Percentiles rank a stretch among this genome's conserved stretches.
phyloP scores from a whole-genome alignment of 2,329 filamentous ascomycete species.

The Xylaria sp. region DNA sequence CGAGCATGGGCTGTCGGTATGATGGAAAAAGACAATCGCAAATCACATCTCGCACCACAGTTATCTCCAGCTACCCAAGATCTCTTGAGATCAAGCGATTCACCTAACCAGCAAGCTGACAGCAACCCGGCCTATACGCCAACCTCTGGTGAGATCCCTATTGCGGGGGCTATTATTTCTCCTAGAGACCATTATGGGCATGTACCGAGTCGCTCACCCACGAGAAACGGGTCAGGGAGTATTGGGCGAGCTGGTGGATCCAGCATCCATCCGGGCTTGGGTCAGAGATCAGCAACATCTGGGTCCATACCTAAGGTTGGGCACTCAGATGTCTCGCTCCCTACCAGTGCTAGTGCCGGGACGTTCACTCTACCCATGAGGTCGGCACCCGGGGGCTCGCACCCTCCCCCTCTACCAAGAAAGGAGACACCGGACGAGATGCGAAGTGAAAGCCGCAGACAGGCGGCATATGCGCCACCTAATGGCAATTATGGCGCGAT shows the following conservation, averaged over 20 bases:
- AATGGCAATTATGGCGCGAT: conserved; percentile 46
- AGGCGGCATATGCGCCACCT: conserved; percentile 57
- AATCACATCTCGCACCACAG: conserved; percentile 86
- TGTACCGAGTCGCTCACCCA: conserved; percentile 56
- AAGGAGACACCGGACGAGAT: conserved; percentile 62
- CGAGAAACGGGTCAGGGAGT: conserved; percentile 54
- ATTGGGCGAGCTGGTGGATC: conserved; percentile 53
- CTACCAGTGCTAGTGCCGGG: conserved; percentile 51
- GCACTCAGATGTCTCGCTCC: conserved; percentile 41
- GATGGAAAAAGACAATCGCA: conserved; percentile 94
- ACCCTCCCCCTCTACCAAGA: conserved; percentile 65
- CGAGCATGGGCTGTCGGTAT: conserved; percentile 91
- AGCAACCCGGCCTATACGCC: conserved; percentile 61
- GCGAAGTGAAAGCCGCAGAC: conserved; percentile 58
- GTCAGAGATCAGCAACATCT: conserved; percentile 56
- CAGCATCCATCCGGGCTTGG: conserved; percentile 58
- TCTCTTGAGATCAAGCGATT: conserved; percentile 69
- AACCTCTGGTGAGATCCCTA: conserved; percentile 74
- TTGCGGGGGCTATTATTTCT: conserved; percentile 62
- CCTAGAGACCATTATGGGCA: conserved; percentile 56
- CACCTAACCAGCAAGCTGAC: conserved; percentile 58
- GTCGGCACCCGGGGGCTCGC: conserved; percentile 62
- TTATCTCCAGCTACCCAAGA: conserved; percentile 79
- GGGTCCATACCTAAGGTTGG: conserved; percentile 59
- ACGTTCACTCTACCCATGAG: conserved; percentile 70